phyloP scores from a whole-genome alignment of 192 early-diverging fungal genomes.

The Dimargaris xerosporica region DNA sequence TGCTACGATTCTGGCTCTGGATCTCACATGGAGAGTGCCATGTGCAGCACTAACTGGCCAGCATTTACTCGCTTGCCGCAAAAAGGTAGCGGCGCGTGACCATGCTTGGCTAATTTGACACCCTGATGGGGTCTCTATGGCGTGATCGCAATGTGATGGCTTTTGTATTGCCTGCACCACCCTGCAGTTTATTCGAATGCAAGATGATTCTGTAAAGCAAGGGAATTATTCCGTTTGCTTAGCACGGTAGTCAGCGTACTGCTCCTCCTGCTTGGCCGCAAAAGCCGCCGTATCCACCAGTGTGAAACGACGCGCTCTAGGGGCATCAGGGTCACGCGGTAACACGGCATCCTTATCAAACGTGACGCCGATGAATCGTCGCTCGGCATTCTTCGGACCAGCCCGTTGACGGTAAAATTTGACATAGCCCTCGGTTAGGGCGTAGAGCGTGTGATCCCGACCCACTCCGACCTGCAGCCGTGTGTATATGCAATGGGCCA shows the following conservation, averaged over 20 bases:
- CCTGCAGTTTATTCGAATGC: no score
- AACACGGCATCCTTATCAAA: conserved; percentile 41
- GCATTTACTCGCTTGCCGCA: no score
- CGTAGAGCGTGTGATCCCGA: conserved; percentile 64
- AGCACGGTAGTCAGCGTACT: conserved; percentile 3
- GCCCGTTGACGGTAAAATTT: conserved; percentile 49
- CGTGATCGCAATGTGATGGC: no score
- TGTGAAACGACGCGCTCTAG: conserved; percentile 50
- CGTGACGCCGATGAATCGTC: conserved; percentile 50
- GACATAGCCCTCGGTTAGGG: conserved; percentile 54
- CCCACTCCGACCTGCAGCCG: conserved; percentile 41
- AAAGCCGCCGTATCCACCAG: conserved; percentile 37
- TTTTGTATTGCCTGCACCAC: no score
- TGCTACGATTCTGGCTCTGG: no score
- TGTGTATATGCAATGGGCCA: no score
- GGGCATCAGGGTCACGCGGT: conserved; percentile 40
- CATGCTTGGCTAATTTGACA: no score
- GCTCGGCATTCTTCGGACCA: conserved; percentile 36
- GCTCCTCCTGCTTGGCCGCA: conserved; percentile 16
- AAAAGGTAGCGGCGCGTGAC: no score
- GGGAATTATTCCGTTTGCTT: not conserved
- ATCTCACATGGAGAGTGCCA: no score
- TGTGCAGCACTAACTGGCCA: no score
- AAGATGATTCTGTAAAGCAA: not conserved
- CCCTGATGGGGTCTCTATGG: no score